phyloP scores from a whole-genome alignment of 2,329 filamentous ascomycete species.

The Aureobasidium mangrovei region DNA sequence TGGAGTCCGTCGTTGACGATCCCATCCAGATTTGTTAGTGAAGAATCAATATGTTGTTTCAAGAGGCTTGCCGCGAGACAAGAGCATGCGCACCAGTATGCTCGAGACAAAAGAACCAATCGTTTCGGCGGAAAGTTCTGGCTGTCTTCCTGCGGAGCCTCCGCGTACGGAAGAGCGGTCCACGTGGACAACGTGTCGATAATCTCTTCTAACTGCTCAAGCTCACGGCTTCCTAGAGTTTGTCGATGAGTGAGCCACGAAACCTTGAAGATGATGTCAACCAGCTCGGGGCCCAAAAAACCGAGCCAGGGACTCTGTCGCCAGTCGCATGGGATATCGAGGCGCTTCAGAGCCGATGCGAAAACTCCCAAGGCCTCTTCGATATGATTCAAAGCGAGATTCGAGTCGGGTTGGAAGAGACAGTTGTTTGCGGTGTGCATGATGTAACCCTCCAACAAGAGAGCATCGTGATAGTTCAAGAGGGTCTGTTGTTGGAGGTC shows the following conservation, averaged over 20 bases:
- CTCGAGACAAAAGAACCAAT: not conserved
- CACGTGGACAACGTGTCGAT: not conserved
- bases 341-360: not conserved
- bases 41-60: not conserved
- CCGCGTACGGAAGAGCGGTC: constrained; percentile 1
- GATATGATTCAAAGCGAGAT: constrained; percentile 14
- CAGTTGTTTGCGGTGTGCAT: constrained; percentile 16
- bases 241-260: constrained; percentile 8
- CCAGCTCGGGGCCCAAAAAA: not conserved
- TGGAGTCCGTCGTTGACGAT: not conserved
- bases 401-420: constrained; percentile 16
- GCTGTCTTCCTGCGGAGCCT: not conserved
- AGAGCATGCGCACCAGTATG: constrained; percentile 11
- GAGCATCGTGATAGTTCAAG: constrained; percentile 12
- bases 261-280: constrained; percentile 2
- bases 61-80: not conserved
- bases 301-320: constrained; percentile 14
- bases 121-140: not conserved
- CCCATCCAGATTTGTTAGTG: not conserved
- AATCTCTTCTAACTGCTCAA: not conserved
- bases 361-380: not conserved
- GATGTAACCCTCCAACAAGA: constrained; percentile 20
- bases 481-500: not conserved
- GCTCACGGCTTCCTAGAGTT: not conserved
- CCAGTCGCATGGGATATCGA: not conserved